A percentile compares a stretch with the other conserved stretches of the same genome.
Evolutionary conservation across 495 filamentous ascomycete species (phyloP).

Genomic region (Ramalina intermedia): DNA sequence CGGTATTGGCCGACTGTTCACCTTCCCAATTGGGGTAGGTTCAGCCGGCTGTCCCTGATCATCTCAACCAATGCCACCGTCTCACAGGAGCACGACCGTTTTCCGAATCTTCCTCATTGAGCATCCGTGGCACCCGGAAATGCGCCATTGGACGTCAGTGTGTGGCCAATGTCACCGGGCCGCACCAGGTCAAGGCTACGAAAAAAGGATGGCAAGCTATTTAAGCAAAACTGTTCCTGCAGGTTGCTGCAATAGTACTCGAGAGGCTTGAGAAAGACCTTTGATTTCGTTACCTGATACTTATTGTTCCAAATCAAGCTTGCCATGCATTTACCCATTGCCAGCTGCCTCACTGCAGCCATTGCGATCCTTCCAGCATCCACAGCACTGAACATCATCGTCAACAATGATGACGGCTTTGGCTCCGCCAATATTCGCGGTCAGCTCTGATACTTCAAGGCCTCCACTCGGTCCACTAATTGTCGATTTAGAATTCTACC

Average conservation of each 20-base stretch:
- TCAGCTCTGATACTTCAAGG: too few species aligned
- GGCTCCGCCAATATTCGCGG: constrained; percentile 24
- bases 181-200: too few species aligned
- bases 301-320: too few species aligned
- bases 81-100: neutral
- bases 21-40: neutral
- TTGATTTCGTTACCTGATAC: too few species aligned
- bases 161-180: too few species aligned
- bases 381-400: constrained; percentile 26
- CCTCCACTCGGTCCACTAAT: too few species aligned
- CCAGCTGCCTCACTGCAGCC: neutral
- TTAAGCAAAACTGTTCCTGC: too few species aligned
- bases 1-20: neutral
- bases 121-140: neutral
- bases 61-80: neutral
- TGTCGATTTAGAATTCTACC: constrained; percentile 21
- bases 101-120: neutral
- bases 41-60: neutral
- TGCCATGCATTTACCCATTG: neutral
- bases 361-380: neutral
- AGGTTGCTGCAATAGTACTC: too few species aligned
- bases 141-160: neutral
- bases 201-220: too few species aligned
- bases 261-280: too few species aligned
- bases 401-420: constrained; percentile 36